Conservation (phyloP, 2,329 filamentous ascomycete species). For the Colletotrichum sp. region DNA sequence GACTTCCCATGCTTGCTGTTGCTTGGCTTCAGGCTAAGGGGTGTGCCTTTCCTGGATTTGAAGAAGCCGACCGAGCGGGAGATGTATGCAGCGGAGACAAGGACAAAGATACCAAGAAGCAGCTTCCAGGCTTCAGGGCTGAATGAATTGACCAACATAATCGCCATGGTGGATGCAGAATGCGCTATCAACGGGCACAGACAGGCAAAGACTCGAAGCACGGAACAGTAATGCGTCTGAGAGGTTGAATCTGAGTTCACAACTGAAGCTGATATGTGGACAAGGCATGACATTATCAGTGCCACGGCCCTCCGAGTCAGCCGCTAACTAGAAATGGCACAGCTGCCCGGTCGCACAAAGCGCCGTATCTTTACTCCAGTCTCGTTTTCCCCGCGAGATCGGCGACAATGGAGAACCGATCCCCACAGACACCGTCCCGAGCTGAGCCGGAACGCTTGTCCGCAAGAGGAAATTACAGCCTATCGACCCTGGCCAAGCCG, state of each 20-base stretch:
- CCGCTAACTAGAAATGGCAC: background rate
- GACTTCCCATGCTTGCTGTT: background rate
- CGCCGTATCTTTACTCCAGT: background rate
- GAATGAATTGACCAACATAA: background rate
- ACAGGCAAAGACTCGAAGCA: background rate
- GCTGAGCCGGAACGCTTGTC: conserved; percentile 4
- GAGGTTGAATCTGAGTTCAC: background rate
- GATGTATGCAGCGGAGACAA: background rate
- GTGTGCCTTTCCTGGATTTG: background rate
- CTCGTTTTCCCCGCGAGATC: conserved; percentile 5
- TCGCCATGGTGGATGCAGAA: background rate
- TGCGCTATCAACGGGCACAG: background rate
- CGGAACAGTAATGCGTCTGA: background rate
- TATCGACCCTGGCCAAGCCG: background rate
- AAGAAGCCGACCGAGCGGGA: background rate
- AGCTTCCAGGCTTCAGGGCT: background rate
- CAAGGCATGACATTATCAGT: background rate
- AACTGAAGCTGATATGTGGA: background rate
- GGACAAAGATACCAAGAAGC: background rate
- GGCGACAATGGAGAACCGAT: background rate
- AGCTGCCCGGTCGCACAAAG: background rate
- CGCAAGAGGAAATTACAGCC: conserved; percentile 13
- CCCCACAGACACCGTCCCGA: conserved; percentile 10
- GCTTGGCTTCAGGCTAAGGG: background rate
- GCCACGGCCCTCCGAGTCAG: background rate